phyloP scores from a whole-genome alignment of 2,329 filamentous ascomycete species.

The Aspergillus bombycis region DNA sequence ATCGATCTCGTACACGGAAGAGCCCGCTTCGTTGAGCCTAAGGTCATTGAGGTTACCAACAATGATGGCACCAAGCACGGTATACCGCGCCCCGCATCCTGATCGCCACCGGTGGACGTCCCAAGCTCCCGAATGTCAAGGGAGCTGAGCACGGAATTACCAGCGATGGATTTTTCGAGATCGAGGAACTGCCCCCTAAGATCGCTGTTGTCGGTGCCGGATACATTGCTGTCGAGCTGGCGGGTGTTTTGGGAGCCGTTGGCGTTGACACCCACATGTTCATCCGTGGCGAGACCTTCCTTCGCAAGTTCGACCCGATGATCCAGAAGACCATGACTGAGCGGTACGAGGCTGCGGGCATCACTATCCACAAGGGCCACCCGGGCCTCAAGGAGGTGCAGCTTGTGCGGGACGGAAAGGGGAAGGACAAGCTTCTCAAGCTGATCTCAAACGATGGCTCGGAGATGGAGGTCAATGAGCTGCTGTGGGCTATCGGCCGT shows the following conservation, averaged over 20 bases:
- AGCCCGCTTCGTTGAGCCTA: conserved; percentile 49
- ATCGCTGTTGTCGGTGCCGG: conserved; percentile 55
- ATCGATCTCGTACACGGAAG: conserved; percentile 55
- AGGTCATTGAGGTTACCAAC: conserved; percentile 49
- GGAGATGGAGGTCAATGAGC: conserved; percentile 51
- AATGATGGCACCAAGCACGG: conserved; percentile 45
- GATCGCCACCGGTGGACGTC: conserved; percentile 53
- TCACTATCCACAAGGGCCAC: conserved; percentile 53
- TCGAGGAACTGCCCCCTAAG: conserved; percentile 55
- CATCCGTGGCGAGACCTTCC: conserved; percentile 51
- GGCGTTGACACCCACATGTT: conserved; percentile 56
- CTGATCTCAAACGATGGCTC: conserved; percentile 47
- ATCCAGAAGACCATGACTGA: conserved; percentile 56
- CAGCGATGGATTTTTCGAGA: conserved; percentile 56
- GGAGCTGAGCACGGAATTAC: conserved; percentile 55
- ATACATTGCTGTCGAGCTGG: conserved; percentile 56
- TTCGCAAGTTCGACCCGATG: conserved; percentile 58
- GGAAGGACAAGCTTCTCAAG: conserved; percentile 51
- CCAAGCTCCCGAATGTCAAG: conserved; percentile 46
- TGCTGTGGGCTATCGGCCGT: conserved; percentile 56
- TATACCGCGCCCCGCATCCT: conserved; percentile 52
- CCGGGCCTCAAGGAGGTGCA: conserved; percentile 52
- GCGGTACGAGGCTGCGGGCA: conserved; percentile 53
- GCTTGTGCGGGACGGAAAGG: conserved; percentile 49
- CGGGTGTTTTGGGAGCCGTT: conserved; percentile 53